Percentiles rank a stretch among this genome's conserved stretches.
Evolutionary conservation across 306 rosid genomes (phyloP).

Genomic region (Comarum palustre): DNA sequence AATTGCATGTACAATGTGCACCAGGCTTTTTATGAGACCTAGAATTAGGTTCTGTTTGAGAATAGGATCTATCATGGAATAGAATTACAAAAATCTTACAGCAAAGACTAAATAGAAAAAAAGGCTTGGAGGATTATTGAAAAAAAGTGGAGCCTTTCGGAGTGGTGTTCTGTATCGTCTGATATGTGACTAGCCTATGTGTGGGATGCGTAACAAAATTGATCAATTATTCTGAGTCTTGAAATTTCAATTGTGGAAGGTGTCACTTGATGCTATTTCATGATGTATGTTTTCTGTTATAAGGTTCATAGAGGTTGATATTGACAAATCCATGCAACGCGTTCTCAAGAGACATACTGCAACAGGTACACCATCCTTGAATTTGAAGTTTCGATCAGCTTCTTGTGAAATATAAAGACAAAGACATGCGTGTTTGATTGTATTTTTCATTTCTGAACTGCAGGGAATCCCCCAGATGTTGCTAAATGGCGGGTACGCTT

Average conservation of each 20-base stretch:
- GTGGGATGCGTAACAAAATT: not conserved
- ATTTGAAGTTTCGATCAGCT: constrained; percentile 8
- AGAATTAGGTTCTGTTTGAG: not conserved
- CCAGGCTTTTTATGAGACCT: not conserved
- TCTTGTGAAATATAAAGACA: not conserved
- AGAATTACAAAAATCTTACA: not conserved
- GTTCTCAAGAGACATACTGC: constrained; percentile 78
- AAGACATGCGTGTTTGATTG: not conserved
- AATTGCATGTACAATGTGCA: not conserved
- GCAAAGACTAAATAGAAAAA: not conserved
- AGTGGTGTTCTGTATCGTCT: not conserved
- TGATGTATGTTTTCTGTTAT: constrained; percentile 25
- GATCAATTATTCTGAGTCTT: not conserved
- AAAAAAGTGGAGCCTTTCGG: not conserved
- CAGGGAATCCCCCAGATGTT: constrained; percentile 68
- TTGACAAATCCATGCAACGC: constrained; percentile 75
- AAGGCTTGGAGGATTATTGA: not conserved
- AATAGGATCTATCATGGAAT: not conserved
- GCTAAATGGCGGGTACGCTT: constrained; percentile 74
- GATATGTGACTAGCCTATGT: not conserved
- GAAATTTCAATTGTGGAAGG: not conserved
- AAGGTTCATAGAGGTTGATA: constrained; percentile 73
- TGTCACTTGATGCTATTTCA: constrained; percentile 17
- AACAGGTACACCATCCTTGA: constrained; percentile 49
- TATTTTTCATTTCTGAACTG: constrained; percentile 15